Conservation (phyloP, 1,284 basidiomycete genomes). For the Cystobasidium pallidum region DNA sequence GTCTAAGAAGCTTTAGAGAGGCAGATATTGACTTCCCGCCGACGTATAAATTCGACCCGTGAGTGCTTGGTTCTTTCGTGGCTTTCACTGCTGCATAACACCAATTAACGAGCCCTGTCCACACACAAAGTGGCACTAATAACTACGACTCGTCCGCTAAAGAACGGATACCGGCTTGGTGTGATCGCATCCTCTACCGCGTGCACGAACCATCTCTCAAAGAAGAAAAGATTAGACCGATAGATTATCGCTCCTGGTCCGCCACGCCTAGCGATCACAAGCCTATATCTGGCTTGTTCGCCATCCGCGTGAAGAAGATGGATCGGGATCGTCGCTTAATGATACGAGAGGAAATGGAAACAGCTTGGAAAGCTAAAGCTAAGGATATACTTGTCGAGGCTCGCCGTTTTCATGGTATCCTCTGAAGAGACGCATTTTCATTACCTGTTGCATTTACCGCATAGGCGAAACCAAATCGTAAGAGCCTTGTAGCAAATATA, state of each 20-base stretch:
- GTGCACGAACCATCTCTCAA: constrained; percentile 18
- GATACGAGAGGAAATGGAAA: constrained; percentile 56
- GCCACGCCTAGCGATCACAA: constrained; percentile 37
- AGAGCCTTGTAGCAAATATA: background rate
- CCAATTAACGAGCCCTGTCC: no score
- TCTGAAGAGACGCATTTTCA: background rate
- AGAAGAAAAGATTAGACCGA: constrained; percentile 12
- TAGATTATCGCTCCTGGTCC: constrained; percentile 40
- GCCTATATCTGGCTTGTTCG: constrained; percentile 73
- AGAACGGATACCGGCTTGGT: constrained; percentile 88
- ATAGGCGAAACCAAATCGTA: background rate
- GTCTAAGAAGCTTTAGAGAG: constrained; percentile 80
- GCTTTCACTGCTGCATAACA: no score
- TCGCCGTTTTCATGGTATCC: constrained; percentile 45
- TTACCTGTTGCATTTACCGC: background rate
- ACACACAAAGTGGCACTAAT: constrained; percentile 63
- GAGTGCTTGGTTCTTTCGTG: constrained; percentile 60
- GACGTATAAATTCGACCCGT: constrained; percentile 92
- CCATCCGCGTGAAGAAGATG: constrained; percentile 72
- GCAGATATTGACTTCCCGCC: constrained; percentile 79
- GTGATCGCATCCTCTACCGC: constrained; percentile 86
- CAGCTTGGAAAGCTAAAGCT: constrained; percentile 48
- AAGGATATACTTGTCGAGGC: constrained; percentile 42
- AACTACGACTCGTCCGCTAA: constrained; percentile 89
- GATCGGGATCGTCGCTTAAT: constrained; percentile 64